phyloP scores from a whole-genome alignment of 2,329 filamentous ascomycete species.

The Monilinia laxa region DNA sequence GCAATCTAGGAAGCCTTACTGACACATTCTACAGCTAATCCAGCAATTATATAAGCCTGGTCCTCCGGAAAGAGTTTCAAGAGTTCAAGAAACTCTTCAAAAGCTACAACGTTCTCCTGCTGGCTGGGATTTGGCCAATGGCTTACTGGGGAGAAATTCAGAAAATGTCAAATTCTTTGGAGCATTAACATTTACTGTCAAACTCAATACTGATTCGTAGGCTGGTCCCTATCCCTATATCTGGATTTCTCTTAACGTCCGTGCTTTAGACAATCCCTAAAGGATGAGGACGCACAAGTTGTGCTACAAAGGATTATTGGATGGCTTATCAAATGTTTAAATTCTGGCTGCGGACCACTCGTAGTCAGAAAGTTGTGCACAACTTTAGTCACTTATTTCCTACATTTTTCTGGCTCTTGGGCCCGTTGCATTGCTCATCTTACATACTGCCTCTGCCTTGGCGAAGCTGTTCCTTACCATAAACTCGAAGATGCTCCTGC shows the following conservation, averaged over 20 bases:
- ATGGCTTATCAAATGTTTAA: conserved; percentile 60
- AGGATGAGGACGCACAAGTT: conserved; percentile 56
- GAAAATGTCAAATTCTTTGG: conserved; percentile 87
- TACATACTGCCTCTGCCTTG: conserved; percentile 55
- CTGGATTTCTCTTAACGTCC: conserved; percentile 25
- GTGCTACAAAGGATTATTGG: conserved; percentile 60
- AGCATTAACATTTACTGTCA: conserved; percentile 88
- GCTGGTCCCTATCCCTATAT: conserved; percentile 28
- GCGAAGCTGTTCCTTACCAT: conserved; percentile 49
- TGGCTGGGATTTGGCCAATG: conserved; percentile 84
- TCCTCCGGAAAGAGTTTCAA: conserved; percentile 45
- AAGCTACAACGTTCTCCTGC: conserved; percentile 73
- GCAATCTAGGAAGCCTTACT: not conserved
- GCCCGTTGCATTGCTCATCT: conserved; percentile 63
- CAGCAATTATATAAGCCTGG: conserved; percentile 51
- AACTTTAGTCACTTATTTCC: conserved; percentile 73
- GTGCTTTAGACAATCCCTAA: conserved; percentile 48
- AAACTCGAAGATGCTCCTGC: conserved; percentile 47
- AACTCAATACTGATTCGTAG: conserved; percentile 87
- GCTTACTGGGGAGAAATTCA: conserved; percentile 66
- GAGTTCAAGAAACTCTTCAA: conserved; percentile 73
- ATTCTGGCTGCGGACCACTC: conserved; percentile 54
- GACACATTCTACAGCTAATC: conserved; percentile 43
- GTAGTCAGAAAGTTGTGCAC: conserved; percentile 74
- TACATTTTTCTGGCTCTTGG: conserved; percentile 69